Evolutionary conservation across 116 monocot species (phyloP).

Genomic region (Thalassia testudinum): DNA sequence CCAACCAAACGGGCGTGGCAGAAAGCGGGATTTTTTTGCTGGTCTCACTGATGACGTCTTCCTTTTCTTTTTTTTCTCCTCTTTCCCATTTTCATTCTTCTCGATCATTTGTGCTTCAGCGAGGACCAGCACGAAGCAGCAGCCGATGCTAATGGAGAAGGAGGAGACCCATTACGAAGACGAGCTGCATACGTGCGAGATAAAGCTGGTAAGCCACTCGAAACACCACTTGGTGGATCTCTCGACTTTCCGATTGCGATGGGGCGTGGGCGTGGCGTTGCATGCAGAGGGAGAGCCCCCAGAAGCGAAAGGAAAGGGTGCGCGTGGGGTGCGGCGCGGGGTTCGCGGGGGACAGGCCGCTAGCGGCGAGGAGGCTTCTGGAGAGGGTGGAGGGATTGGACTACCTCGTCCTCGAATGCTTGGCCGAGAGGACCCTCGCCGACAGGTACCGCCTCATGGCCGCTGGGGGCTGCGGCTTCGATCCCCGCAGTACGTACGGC

Average conservation of each 20-base stretch:
- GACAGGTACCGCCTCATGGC: constrained; percentile 55
- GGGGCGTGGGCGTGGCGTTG: background rate
- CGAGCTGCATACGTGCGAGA: constrained; percentile 27
- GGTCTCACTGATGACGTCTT: too few species aligned
- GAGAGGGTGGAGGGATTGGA: constrained; percentile 46
- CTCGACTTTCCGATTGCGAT: background rate
- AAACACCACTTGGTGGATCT: background rate
- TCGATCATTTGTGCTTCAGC: too few species aligned
- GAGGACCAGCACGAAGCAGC: too few species aligned
- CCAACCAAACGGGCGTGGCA: too few species aligned
- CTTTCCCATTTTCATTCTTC: too few species aligned
- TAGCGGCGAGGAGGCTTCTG: constrained; percentile 54
- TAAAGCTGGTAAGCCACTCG: constrained; percentile 34
- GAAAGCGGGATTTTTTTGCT: too few species aligned
- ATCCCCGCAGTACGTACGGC: constrained; percentile 62
- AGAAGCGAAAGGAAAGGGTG: constrained; percentile 45
- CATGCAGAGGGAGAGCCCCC: constrained; percentile 48
- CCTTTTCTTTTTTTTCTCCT: too few species aligned
- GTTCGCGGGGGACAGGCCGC: constrained; percentile 67
- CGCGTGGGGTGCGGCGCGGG: constrained; percentile 82
- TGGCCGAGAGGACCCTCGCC: constrained; percentile 90
- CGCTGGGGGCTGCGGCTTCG: constrained; percentile 71
- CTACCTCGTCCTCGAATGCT: constrained; percentile 82
- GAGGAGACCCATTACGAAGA: background rate
- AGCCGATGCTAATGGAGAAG: too few species aligned